A percentile compares a stretch with the other conserved stretches of the same genome.
Evolutionary conservation across 2,329 filamentous ascomycete species (phyloP).

Genomic region (Thelonectria discophora): DNA sequence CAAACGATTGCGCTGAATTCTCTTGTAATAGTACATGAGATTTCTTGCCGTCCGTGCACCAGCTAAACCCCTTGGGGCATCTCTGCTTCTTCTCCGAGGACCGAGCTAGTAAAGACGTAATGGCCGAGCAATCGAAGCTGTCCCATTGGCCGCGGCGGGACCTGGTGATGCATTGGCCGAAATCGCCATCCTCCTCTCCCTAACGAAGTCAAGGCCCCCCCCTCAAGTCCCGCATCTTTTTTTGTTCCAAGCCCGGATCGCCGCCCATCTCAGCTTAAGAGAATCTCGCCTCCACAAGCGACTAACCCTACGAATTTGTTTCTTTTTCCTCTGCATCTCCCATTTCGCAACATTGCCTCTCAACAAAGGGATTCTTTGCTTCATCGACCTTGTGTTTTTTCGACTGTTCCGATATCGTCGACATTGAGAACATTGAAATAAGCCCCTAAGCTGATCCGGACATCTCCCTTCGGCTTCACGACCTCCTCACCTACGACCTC

Average conservation of each 20-base stretch:
- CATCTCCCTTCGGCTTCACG: too few species aligned
- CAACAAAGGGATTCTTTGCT: neutral
- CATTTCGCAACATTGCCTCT: neutral
- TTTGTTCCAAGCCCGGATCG: conserved; percentile 37
- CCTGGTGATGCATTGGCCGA: conserved; percentile 41
- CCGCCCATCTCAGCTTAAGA: conserved; percentile 29
- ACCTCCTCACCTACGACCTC: neutral
- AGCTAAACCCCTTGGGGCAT: conserved; percentile 11
- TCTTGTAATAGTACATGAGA: too few species aligned
- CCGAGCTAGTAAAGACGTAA: conserved; percentile 44
- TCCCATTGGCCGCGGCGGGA: conserved; percentile 28
- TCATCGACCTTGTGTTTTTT: conserved; percentile 3
- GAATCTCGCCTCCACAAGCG: conserved; percentile 34
- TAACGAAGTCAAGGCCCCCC: conserved; percentile 16
- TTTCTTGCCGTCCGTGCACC: too few species aligned
- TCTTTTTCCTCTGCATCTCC: conserved; percentile 10
- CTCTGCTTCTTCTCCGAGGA: conserved; percentile 39
- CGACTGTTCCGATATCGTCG: conserved; percentile 10
- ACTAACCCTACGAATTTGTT: conserved; percentile 15
- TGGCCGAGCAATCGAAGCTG: conserved; percentile 44
- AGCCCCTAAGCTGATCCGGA: conserved; percentile 5
- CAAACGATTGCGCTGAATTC: too few species aligned
- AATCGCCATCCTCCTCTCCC: conserved; percentile 41
- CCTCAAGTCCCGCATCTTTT: conserved; percentile 44
- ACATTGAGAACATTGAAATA: neutral